These are phyloP conservation scores for Podila epicladia DNA, from an alignment of 192 early-diverging fungal species.

Conservation along the genomic window DNA sequence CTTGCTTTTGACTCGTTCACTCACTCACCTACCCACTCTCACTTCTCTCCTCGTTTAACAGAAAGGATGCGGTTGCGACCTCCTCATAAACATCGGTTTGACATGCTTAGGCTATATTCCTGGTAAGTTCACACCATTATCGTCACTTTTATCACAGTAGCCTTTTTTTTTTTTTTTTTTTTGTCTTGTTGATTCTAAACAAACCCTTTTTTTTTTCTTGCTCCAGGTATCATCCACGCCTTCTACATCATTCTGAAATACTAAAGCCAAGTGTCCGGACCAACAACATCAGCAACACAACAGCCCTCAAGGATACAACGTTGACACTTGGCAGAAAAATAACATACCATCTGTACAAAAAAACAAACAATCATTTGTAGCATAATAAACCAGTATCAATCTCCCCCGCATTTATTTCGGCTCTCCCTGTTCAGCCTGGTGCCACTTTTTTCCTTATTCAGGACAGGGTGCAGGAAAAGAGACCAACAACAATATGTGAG, in stretches of 20 bases:
- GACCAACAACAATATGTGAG: not conserved
- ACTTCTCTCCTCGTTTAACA: slow-evolving; percentile 34
- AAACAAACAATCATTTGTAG: not conserved
- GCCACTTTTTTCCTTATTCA: not conserved
- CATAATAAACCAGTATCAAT: not conserved
- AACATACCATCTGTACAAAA: not conserved
- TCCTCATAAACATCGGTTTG: slow-evolving; percentile 76
- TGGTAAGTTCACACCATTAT: slow-evolving; percentile 46
- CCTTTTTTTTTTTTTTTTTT: slow-evolving; percentile 4
- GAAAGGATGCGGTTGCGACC: slow-evolving; percentile 62
- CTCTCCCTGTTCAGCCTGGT: not conserved
- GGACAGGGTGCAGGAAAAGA: not conserved
- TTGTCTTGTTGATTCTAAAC: not conserved
- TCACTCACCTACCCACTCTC: slow-evolving; percentile 13
- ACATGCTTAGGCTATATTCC: slow-evolving; percentile 77
- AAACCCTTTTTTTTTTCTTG: not conserved
- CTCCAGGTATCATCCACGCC: slow-evolving; percentile 51
- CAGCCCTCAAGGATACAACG: not conserved
- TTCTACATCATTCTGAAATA: slow-evolving; percentile 55
- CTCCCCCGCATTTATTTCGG: not conserved
- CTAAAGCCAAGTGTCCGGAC: slow-evolving; percentile 9
- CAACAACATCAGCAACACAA: not conserved
- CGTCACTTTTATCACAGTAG: not conserved
- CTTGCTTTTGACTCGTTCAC: not conserved
- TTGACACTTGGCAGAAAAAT: not conserved